Conservation (phyloP, 495 filamentous ascomycete species). For the Aspergillus funiculosus region DNA sequence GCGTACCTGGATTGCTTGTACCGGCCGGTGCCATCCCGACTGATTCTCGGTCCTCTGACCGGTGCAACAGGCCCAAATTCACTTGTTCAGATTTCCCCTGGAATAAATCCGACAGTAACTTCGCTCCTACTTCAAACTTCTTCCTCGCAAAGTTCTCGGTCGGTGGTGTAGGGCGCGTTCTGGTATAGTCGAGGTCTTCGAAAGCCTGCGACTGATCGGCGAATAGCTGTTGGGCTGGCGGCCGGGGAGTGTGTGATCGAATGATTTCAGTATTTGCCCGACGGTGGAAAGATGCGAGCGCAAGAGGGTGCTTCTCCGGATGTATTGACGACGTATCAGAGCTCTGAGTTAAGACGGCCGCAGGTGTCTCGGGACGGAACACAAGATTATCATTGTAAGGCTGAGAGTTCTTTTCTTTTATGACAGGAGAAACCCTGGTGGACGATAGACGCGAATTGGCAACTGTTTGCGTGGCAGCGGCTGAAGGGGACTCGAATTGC, state of each 20-base stretch:
- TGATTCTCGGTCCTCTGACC: constrained; percentile 15
- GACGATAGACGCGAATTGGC: constrained; percentile 10
- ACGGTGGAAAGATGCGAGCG: constrained; percentile 32
- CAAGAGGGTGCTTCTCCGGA: constrained; percentile 18
- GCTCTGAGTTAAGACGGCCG: constrained; percentile 17
- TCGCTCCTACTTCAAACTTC: constrained; percentile 39
- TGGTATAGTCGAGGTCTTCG: constrained; percentile 20
- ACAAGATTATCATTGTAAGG: constrained; percentile 15
- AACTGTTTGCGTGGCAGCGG: constrained; percentile 17
- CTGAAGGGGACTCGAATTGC: constrained; percentile 17
- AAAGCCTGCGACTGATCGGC: constrained; percentile 21
- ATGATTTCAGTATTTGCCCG: constrained; percentile 41
- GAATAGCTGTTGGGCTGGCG: constrained; percentile 14
- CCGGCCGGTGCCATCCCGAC: constrained; percentile 8
- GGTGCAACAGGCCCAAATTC: constrained; percentile 31
- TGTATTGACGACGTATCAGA: constrained; percentile 15
- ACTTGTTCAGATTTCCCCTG: constrained; percentile 47
- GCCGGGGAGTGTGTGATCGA: constrained; percentile 24
- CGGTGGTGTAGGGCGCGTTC: constrained; percentile 16
- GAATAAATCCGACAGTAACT: constrained; percentile 47
- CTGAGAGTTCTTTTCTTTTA: constrained; percentile 9
- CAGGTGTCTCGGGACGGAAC: constrained; percentile 14
- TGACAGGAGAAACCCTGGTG: constrained; percentile 7
- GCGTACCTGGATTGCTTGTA: constrained; percentile 19
- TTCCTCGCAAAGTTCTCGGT: constrained; percentile 35